A percentile compares a stretch with the other conserved stretches of the same genome.
These are phyloP conservation scores for Atractiella rhizophila DNA, from an alignment of 768 basidiomycete species.

Conservation along the genomic window DNA sequence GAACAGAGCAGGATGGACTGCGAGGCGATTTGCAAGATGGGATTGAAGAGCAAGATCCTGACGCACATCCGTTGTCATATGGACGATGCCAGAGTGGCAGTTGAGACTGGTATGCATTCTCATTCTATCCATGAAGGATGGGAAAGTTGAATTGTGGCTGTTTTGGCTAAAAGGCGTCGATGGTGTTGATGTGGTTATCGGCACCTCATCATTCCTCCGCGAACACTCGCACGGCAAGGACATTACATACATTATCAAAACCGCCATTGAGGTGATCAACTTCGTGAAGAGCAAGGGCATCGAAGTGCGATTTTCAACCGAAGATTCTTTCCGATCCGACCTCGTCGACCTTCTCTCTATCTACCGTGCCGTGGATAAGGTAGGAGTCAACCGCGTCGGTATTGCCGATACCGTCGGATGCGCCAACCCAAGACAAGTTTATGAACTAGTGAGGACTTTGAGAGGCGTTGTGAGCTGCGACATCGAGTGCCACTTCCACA, in stretches of 20 bases:
- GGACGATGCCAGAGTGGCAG: conserved; percentile 95
- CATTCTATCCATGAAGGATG: background rate
- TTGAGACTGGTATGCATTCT: conserved; percentile 56
- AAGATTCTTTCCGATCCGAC: conserved; percentile 98
- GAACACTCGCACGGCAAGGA: conserved; percentile 99
- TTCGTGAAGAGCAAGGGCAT: conserved; percentile 99
- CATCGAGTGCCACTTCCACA: conserved; percentile 94
- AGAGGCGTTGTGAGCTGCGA: conserved; percentile 91
- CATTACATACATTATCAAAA: conserved; percentile 98
- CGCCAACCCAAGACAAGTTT: conserved; percentile 93
- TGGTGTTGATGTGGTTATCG: conserved; percentile 96
- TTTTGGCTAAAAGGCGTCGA: conserved; percentile 39
- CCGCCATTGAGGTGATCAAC: conserved; percentile 92
- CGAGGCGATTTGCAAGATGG: conserved; percentile 96
- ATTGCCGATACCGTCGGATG: conserved; percentile 98
- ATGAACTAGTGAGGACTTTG: conserved; percentile 86
- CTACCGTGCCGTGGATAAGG: conserved; percentile 98
- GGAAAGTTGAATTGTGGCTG: background rate
- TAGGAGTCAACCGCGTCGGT: conserved; percentile 93
- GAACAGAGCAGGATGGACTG: conserved; percentile 84
- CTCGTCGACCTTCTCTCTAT: conserved; percentile 94
- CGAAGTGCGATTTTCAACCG: conserved; percentile 97
- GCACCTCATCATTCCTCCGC: conserved; percentile 92
- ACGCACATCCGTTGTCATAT: conserved; percentile 99
- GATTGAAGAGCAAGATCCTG: conserved; percentile 81